Base-by-base conservation (phyloP, 2,329 filamentous ascomycete genomes). In the Sclerotiophoma versabilis region DNA sequence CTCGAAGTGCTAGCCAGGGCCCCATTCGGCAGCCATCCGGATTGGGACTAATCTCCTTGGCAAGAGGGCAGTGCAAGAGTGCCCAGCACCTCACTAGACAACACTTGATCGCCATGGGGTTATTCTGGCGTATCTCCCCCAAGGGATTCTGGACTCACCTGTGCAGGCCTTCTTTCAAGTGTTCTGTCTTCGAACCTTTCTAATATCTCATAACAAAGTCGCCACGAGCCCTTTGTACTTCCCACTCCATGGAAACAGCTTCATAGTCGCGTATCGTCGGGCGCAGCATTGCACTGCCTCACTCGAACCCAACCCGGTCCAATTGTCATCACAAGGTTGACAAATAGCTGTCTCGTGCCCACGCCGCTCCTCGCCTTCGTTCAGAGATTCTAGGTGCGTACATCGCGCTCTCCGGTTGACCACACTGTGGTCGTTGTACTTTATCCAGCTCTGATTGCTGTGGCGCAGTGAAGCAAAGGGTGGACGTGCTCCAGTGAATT, bases 31-130 rank as follows among this genome's bases (percentile, higher is more conserved):
- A 33, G 29, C 51, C 45, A 49, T 17, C 39, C 45, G 25, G 17
- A 49, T 23, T 10, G n/a, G 51, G 51, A 30, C 22, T 49, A 11
- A 12, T 7, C 15, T 20, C 2, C 51, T 54, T 56, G 46, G 52
- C 46, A 47, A 23, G 9, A 37, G 36, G 52, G 52, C 52, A 47
- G 52, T 56, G 52, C 52, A 56, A 39, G 44, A 15, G 9, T 37
- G 34, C 41, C 26, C 32, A 36, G 44, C 33, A 45, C 34, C 20
- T 32, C 23, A 33, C 17, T 27, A 49, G 32, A 48, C 44, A 54
- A 47, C 50, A 50, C 33, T 54, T 49, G 51, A 54, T 54, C 45
- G 45, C 45, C 39, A 54, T 54, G 45, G 45, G 26, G 39, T 34
- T 30, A 11, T 41, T 33, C 45, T 54, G 51, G 46, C 41, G 34